These are phyloP conservation scores for Saprolegnia diclina DNA, from an alignment of 352 stramenopile species.

Conservation along the genomic window DNA sequence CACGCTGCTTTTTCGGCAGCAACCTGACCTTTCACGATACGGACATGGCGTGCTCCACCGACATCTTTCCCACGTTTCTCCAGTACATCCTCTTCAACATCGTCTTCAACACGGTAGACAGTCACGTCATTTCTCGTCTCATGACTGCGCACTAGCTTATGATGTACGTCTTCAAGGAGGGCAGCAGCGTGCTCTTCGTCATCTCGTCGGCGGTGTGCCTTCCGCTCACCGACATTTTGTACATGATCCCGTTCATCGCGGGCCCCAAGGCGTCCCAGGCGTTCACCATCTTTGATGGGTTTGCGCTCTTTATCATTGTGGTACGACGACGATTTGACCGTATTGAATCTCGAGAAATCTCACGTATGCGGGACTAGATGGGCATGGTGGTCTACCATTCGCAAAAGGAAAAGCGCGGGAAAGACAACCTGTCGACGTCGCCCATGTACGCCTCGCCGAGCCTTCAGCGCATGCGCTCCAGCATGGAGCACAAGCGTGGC, in stretches of 20 bases:
- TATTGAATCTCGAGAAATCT: background rate
- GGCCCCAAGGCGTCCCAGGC: conserved; percentile 53
- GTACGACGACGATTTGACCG: background rate
- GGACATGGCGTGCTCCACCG: conserved; percentile 49
- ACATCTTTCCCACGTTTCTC: conserved; percentile 66
- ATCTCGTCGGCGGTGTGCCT: conserved; percentile 78
- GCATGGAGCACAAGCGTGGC: conserved; percentile 10
- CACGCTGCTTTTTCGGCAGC: conserved; percentile 72
- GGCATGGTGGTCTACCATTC: conserved; percentile 81
- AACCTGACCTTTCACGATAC: conserved; percentile 60
- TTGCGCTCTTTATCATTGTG: conserved; percentile 80
- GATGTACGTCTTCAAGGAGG: conserved; percentile 87
- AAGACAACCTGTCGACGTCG: conserved; percentile 62
- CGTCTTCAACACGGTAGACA: conserved; percentile 2
- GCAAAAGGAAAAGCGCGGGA: conserved; percentile 67
- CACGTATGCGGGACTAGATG: conserved; percentile 34
- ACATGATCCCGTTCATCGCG: conserved; percentile 76
- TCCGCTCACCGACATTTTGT: conserved; percentile 75
- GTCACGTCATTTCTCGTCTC: background rate
- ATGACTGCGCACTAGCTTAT: conserved; percentile 49
- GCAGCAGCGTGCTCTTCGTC: conserved; percentile 82
- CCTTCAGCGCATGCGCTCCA: conserved; percentile 36
- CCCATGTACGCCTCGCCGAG: conserved; percentile 81
- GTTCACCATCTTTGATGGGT: conserved; percentile 86
- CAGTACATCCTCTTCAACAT: conserved; percentile 81